Base-by-base conservation (phyloP, 208 protist genomes). In the Angomonas deanei region DNA sequence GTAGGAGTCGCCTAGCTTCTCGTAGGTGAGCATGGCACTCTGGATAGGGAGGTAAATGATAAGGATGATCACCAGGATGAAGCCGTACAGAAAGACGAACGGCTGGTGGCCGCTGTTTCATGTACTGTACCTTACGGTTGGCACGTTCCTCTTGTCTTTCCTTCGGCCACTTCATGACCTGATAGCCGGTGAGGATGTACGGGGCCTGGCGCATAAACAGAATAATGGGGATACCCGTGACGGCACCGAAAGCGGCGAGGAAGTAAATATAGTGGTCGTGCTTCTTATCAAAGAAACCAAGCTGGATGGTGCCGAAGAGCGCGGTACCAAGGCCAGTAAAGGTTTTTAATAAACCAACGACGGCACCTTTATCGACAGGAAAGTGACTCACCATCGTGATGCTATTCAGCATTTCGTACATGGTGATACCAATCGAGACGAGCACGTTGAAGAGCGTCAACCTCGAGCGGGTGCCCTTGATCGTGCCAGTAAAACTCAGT, bases 291-390 rank as follows among this genome's bases (percentile, higher is more conserved):
- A 82, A 82, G 64, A 77, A 80, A 4, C 64, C 77, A 21, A 77
- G 27, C 48, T 77, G 66, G 55, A 78, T 77, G 21, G 62, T 62
- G 26, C 69, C 77, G 15, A 84, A 24, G 52, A 84, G 72, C n/a
- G 72, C 73, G 26, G 63, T 70, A 26, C 77, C 77, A 24, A 84
- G 72, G 30, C 77, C 77, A 23, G 61, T 75, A 68, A 80, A 79
- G 39, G 72, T 78, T 42, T 84, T 84, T 30, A 76, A 54, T 13
- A 84, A 57, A 5, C 66, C 77, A 15, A 74, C 68, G 21, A 84
- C 77, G 30, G 64, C 28, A 1, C 77, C 77, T 17, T 64, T 39
- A 50, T 70, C 31, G 3, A 50, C 57, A 19, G 77, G 77, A 52
- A 84, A 84, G 59, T 77, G 61, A 13, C 66, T 69, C 1, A 80